A percentile compares a stretch with the other conserved stretches of the same genome.
These are phyloP conservation scores for Geosmithia flava DNA, from an alignment of 2,329 filamentous ascomycete genomes.

Conservation along the genomic window DNA sequence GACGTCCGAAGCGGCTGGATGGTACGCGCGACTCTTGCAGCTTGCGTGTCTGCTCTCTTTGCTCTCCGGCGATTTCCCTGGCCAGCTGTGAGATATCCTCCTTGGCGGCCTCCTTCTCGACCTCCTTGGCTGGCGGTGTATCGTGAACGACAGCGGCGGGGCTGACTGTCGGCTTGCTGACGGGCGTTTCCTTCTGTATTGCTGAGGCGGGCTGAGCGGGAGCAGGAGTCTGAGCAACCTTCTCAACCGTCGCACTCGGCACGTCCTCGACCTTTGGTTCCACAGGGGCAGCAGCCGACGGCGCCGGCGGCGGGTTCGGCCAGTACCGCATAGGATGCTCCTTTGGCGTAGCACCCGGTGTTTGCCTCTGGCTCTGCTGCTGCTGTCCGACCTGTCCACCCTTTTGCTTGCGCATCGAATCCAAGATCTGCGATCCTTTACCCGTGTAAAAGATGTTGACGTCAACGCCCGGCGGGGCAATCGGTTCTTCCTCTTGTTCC, in stretches of 20 bases:
- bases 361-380: conserved; percentile 6
- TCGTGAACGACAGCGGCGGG: neutral
- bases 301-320: conserved; percentile 1
- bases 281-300: neutral
- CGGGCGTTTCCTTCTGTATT: neutral
- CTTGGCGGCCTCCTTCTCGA: conserved; percentile 1
- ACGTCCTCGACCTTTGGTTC: neutral
- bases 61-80: conserved; percentile 10
- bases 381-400: conserved; percentile 3
- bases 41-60: conserved; percentile 30
- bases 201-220: neutral
- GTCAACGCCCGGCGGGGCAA: conserved; percentile 23
- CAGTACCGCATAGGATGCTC: conserved; percentile 20
- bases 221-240: neutral
- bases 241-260: neutral
- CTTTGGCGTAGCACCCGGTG: conserved; percentile 8
- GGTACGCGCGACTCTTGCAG: conserved; percentile 86
- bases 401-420: conserved; percentile 18
- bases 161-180: conserved; percentile 1
- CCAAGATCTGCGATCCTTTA: conserved; percentile 30
- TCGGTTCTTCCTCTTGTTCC: conserved; percentile 7
- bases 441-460: conserved; percentile 35
- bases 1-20: conserved; percentile 69
- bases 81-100: conserved; percentile 10
- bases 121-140: neutral